Evolutionary conservation across 1,139 yeast genomes (phyloP), one percentile per base, ranked within the genome.

Genomic region (Geotrichum histeridarum): DNA sequence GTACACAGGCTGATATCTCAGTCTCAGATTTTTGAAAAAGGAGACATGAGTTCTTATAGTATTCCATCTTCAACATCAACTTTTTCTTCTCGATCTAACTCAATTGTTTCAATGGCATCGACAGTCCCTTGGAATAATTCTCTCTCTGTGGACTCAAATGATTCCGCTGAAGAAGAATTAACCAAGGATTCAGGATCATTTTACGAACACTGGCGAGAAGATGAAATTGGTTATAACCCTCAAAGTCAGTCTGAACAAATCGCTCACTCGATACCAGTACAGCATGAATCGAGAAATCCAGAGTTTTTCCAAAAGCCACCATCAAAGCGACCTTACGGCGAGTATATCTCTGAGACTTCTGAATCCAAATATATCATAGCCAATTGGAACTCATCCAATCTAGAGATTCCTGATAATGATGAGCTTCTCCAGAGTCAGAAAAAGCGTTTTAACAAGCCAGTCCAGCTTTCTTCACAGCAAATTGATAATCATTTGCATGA

Each of bases 361-460:
- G 43, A 41, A 8, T 1, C 7, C 31, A 42, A 42, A 15, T 42
- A 22, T n/a, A 6, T 42, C 15, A 14, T 62, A 4, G 71, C 75
- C 52, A 71, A 69, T 54, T 71, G 75, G 75, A 75, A 71, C 50
- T 64, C 73, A 2, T 71, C 75, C 54, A 67, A 67, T 30, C 66
- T 64, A 18, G 57, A 64, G 31, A 56, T 68, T 12, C 60, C 61
- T 1, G 62, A 59, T 42, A 56, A 67, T 1, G 73, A 70, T 51
- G 65, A 63, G 12, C 59, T 72, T 47, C 61, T 70, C 54, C 61
- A 60, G 33, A 76, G 72, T 56, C 61, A 71, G 51, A 66, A 67
- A 53, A 62, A 56, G 8, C 64, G 62, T 45, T 75, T 71, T 59
- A 59, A 35, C 41, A 12, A 17, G n/a, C 18, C n/a, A 8, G 15